Evolutionary conservation across 306 rosid species (phyloP), one percentile per base, ranked within the genome.

Genomic region (Leucaena leucocephala): DNA sequence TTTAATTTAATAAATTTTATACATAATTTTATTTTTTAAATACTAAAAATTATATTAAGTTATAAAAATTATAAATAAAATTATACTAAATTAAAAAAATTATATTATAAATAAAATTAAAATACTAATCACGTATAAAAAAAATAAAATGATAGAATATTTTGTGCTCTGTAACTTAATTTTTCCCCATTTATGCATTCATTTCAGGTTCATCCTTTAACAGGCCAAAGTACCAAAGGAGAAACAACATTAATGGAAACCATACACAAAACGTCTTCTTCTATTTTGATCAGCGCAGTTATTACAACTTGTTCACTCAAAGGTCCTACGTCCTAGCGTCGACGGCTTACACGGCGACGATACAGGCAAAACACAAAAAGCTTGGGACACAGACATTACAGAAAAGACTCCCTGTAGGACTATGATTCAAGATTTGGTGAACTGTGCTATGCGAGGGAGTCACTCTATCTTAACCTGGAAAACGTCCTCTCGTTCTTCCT

Each of bases 401-500:
- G 50, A 16, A 67, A 67, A 67, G 50, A 19, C 8, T 21, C 5
- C 3, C 13, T 2, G 3, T 17, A 40, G 12, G 10, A 66, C 3
- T 6, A 17, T 3, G 44, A 36, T 16, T 2, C 27, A 3, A 15
- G 55, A 14, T 55, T 11, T 9, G 15, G 50, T 3, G 49, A 39
- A 3, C 9, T 21, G 38, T 44, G 38, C 17, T 5, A 19, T 0
- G 36, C 1, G 10, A 43, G 1, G 19, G 6, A 0, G 21, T 69
- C 42, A 85, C 3, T 84, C 86, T 8, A 93, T 57, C 3, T 75
- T 80, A 3, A 90, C 87, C 9, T 84, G 83, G 45, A 48, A 63
- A 1, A 90, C 92, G 36, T 88, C 87, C 17, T 52, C 82, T 76
- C 88, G 87, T 71, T 91, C 89, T 13, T 91, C 96, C 48, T 85